Base-by-base conservation (phyloP, 1,284 basidiomycete genomes). In the Ustilago loliicola region DNA sequence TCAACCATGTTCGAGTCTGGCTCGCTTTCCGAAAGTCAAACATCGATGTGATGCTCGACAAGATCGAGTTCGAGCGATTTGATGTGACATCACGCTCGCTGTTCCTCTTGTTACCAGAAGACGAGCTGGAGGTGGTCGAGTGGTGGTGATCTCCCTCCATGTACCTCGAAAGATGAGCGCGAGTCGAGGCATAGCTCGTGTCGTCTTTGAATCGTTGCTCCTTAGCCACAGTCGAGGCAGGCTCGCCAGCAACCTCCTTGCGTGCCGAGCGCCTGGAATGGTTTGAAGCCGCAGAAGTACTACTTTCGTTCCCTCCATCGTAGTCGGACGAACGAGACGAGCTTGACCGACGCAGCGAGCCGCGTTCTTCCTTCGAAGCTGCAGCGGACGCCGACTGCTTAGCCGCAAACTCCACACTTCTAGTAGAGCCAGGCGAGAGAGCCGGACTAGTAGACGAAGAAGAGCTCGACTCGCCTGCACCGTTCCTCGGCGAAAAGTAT, bases 131-230 rank as follows among this genome's bases (percentile, higher is more conserved):
- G n/a, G 21, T 45, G 34, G 23, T 6, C n/a, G n/a, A n/a, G 42
- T 36, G 45, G 45, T 40, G 17, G 25, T 77, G 69, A 9, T 76
- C 48, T 8, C 65, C 70, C 36, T 77, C 63, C 63, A 72, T 66
- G 58, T 77, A 77, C 15, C 70, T 56, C 13, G 75, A 77, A 1
- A 77, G 75, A 45, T 73, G 75, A 5, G 75, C 70, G 1, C 75
- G 55, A 1, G 70, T 77, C 15, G 75, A 68, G 4, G 75, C 75
- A 23, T 77, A 77, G 23, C 66, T 51, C 1, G 60, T 52, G 13
- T 77, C 75, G 38, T 77, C 75, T 23, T 72, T 72, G 55, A 61
- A 51, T 34, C 65, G 57, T 1, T 29, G n/a, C 21, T 66, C 66
- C 25, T 68, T 72, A 42, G 45, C 15, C 7, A 36, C 57, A 11